Percentiles rank a stretch among this genome's conserved stretches.
Evolutionary conservation across 441 rosid species (phyloP).

Genomic region (Gossypium laxum): DNA sequence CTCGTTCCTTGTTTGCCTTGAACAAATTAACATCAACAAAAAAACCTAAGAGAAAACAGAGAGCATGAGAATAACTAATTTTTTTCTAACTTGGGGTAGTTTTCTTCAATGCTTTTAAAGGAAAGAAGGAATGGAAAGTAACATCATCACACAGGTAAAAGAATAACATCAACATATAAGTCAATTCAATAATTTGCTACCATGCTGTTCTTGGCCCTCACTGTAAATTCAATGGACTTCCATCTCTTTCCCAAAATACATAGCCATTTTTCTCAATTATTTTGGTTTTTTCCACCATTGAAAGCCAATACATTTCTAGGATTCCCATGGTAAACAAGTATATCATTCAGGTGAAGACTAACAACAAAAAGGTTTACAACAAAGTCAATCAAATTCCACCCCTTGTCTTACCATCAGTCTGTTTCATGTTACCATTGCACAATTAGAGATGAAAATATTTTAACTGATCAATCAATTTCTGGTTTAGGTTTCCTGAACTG

Average conservation of each 20-base stretch:
- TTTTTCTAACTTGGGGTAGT: background rate
- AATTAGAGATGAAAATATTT: background rate
- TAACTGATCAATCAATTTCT: background rate
- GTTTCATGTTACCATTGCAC: background rate
- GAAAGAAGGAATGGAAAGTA: background rate
- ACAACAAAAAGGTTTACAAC: background rate
- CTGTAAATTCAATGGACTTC: background rate
- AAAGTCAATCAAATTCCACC: background rate
- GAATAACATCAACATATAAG: background rate
- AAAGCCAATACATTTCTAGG: background rate
- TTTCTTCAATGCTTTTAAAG: background rate
- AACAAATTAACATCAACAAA: slow-evolving; percentile 79
- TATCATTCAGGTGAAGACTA: background rate
- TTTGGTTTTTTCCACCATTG: background rate
- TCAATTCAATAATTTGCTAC: background rate
- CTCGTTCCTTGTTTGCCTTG: slow-evolving; percentile 61
- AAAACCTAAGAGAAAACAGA: slow-evolving; percentile 46
- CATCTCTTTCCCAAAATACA: background rate
- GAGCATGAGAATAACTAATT: slow-evolving; percentile 14
- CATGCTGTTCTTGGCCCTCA: background rate
- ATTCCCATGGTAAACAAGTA: background rate
- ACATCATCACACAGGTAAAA: background rate
- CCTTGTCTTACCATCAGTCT: background rate
- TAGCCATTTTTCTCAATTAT: background rate
- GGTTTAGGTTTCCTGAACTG: background rate